A percentile compares a stretch with the other conserved stretches of the same genome.
These are phyloP conservation scores for Serendipita indica DNA, from an alignment of 768 basidiomycete species.

Conservation along the genomic window DNA sequence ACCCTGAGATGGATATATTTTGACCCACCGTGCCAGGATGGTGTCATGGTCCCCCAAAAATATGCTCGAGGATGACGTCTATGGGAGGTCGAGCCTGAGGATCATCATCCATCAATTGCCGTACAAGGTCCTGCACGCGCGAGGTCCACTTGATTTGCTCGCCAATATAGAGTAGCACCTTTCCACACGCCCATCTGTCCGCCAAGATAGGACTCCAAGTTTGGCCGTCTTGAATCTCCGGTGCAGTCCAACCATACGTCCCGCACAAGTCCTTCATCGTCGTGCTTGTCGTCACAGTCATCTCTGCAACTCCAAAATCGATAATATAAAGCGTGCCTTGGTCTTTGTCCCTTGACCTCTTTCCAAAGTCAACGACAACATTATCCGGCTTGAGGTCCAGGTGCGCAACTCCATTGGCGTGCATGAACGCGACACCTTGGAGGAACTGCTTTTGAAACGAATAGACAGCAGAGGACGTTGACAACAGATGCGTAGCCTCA, in stretches of 20 bases:
- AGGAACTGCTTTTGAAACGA: constrained; percentile 11
- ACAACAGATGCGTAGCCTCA: neutral
- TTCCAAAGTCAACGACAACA: constrained; percentile 9
- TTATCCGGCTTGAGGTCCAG: constrained; percentile 16
- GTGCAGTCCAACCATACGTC: neutral
- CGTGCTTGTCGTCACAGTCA: neutral
- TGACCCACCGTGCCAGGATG: too few species aligned
- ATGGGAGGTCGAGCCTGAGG: neutral
- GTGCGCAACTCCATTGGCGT: constrained; percentile 15
- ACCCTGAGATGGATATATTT: too few species aligned
- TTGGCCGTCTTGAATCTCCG: neutral
- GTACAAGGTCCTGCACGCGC: neutral
- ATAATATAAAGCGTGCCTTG: neutral
- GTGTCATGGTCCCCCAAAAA: too few species aligned
- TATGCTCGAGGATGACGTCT: neutral
- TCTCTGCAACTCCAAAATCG: neutral
- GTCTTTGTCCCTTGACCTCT: neutral
- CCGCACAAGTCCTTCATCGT: neutral
- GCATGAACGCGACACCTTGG: constrained; percentile 15
- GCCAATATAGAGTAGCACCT: neutral
- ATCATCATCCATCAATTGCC: neutral
- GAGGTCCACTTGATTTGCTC: neutral
- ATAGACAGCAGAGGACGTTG: neutral
- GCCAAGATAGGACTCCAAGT: neutral
- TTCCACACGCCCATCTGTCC: neutral